phyloP scores from a whole-genome alignment of 768 basidiomycete species.

The Lactarius vividus region DNA sequence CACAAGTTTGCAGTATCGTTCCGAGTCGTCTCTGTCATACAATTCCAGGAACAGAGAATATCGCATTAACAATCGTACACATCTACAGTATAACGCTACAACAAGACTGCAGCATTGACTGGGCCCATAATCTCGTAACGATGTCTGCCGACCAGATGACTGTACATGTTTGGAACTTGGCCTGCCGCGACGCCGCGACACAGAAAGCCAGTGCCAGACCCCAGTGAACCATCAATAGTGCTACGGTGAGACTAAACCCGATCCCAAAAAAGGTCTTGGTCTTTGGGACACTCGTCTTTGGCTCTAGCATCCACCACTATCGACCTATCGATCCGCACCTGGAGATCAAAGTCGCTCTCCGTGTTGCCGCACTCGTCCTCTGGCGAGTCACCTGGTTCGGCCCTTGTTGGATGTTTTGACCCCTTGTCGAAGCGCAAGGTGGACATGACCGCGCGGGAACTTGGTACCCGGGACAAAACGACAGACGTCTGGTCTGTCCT shows the following conservation, averaged over 20 bases:
- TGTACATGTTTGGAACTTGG: not conserved
- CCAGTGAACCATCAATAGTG: not conserved
- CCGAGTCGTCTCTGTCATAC: not conserved
- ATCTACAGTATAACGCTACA: not conserved
- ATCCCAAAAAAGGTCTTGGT: not conserved
- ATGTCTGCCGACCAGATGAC: not conserved
- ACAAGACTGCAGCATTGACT: not conserved
- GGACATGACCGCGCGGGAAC: not conserved
- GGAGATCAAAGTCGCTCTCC: slow-evolving; percentile 25
- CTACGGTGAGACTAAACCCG: not conserved
- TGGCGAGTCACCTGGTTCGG: not conserved
- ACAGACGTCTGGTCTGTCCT: slow-evolving; percentile 20
- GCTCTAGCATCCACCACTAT: not conserved
- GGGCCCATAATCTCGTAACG: not conserved
- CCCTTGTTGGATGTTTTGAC: no score
- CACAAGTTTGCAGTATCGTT: not conserved
- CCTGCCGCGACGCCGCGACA: not conserved
- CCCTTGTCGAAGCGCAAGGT: not conserved
- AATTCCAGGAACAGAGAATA: not conserved
- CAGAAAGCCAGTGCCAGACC: not conserved
- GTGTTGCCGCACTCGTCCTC: not conserved
- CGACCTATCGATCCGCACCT: slow-evolving; percentile 19
- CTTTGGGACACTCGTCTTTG: not conserved
- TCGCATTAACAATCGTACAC: not conserved
- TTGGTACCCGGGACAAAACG: not conserved